phyloP scores from a whole-genome alignment of 2,329 filamentous ascomycete species.

The Colletotrichum filicis region DNA sequence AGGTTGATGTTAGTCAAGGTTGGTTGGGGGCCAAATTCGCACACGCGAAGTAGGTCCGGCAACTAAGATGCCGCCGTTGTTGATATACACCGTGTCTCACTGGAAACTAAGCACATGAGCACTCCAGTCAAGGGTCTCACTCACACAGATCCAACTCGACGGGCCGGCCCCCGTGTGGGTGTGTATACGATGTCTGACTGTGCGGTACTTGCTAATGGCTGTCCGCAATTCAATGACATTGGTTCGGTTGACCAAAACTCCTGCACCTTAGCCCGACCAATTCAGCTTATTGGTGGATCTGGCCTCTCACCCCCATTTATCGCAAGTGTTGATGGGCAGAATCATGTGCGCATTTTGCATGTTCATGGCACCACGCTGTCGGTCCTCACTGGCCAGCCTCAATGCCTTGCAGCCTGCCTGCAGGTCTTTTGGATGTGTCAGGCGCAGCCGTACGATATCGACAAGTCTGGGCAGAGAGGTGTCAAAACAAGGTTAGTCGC shows the following conservation, averaged over 20 bases:
- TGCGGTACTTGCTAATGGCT: slow-evolving; percentile 29
- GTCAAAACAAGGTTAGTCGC: slow-evolving; percentile 35
- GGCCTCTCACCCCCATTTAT: neutral
- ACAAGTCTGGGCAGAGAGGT: neutral
- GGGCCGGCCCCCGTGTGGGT: slow-evolving; percentile 29
- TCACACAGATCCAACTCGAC: slow-evolving; percentile 16
- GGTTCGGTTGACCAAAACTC: slow-evolving; percentile 15
- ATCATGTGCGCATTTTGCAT: slow-evolving; percentile 27
- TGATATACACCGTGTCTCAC: slow-evolving; percentile 22
- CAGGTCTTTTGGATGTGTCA: slow-evolving; percentile 28
- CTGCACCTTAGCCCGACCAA: slow-evolving; percentile 25
- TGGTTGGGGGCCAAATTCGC: slow-evolving; percentile 16
- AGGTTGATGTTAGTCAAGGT: neutral
- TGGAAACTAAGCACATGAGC: slow-evolving; percentile 15
- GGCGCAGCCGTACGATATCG: slow-evolving; percentile 23
- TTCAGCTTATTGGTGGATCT: slow-evolving; percentile 30
- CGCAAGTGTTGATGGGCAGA: slow-evolving; percentile 13
- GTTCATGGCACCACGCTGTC: slow-evolving; percentile 25
- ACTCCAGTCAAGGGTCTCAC: neutral
- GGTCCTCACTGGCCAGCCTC: slow-evolving; percentile 12
- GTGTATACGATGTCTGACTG: slow-evolving; percentile 11
- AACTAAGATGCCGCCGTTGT: slow-evolving; percentile 19
- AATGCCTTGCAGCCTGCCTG: slow-evolving; percentile 17
- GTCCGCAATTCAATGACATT: slow-evolving; percentile 17
- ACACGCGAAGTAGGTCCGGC: slow-evolving; percentile 14